phyloP scores from a whole-genome alignment of 2,329 filamentous ascomycete genomes.

The Calonectria ilicicola region DNA sequence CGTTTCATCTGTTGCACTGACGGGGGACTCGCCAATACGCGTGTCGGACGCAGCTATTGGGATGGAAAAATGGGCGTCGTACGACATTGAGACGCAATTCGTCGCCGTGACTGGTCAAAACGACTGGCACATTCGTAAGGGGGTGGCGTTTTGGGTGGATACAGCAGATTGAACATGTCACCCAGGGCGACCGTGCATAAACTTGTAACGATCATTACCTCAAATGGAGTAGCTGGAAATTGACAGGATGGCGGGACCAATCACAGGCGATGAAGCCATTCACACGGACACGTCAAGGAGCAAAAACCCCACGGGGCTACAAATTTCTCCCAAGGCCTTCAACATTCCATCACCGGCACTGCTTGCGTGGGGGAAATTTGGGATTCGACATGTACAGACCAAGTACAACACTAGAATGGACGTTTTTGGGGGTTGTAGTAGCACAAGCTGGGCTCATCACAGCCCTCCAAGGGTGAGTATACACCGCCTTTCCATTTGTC shows the following conservation, averaged over 20 bases:
- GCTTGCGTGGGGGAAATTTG: neutral
- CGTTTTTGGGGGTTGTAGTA: neutral
- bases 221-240: neutral
- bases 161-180: neutral
- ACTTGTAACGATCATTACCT: neutral
- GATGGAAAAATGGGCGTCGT: too few relatives aligned
- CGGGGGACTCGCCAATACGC: too few relatives aligned
- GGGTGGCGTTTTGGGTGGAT: neutral
- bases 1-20: too few relatives aligned
- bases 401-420: neutral
- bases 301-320: neutral
- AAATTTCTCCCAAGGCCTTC: neutral
- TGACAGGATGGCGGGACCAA: neutral
- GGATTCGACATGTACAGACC: neutral
- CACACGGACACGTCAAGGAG: neutral
- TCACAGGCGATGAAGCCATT: neutral
- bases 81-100: too few relatives aligned
- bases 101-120: too few relatives aligned
- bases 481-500: neutral
- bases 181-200: neutral
- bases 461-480: neutral
- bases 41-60: too few relatives aligned
- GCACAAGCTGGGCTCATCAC: neutral
- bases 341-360: neutral
- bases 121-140: neutral